Conservation (phyloP, 257 asterid species). For the Paulownia fortunei region DNA sequence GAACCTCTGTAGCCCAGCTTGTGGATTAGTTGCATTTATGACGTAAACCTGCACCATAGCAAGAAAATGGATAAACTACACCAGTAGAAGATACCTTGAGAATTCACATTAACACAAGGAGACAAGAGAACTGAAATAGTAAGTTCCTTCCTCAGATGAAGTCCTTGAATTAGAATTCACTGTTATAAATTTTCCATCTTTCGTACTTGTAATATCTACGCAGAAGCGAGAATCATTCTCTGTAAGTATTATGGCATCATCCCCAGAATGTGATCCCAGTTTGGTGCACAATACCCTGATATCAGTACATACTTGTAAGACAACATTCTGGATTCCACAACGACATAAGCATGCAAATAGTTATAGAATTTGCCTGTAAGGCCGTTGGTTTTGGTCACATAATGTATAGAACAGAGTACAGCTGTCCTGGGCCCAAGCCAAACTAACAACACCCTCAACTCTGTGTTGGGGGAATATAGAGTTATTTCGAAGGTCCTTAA, state of each 20-base stretch:
- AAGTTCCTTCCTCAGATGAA: conserved; percentile 96
- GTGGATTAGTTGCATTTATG: conserved; percentile 59
- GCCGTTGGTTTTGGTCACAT: conserved; percentile 83
- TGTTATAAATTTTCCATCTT: conserved; percentile 89
- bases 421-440: conserved; percentile 91
- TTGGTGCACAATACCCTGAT: conserved; percentile 70
- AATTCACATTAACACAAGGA: background rate
- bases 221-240: conserved; percentile 88
- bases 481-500: conserved; percentile 69
- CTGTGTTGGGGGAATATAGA: conserved; percentile 48
- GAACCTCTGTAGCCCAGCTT: conserved; percentile 60
- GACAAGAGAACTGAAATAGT: conserved; percentile 41
- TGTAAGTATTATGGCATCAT: conserved; percentile 58
- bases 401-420: conserved; percentile 75
- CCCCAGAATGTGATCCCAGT: conserved; percentile 57
- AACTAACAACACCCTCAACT: conserved; percentile 78
- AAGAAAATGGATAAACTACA: conserved; percentile 30
- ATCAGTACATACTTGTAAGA: conserved; percentile 38
- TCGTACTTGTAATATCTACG: conserved; percentile 88
- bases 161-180: conserved; percentile 98
- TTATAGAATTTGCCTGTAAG: conserved; percentile 69
- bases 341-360: conserved; percentile 26
- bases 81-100: conserved; percentile 7
- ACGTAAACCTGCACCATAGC: conserved; percentile 74
- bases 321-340: conserved; percentile 8